Conservation (phyloP, 306 rosid genomes). For the Glycine latifolia region DNA sequence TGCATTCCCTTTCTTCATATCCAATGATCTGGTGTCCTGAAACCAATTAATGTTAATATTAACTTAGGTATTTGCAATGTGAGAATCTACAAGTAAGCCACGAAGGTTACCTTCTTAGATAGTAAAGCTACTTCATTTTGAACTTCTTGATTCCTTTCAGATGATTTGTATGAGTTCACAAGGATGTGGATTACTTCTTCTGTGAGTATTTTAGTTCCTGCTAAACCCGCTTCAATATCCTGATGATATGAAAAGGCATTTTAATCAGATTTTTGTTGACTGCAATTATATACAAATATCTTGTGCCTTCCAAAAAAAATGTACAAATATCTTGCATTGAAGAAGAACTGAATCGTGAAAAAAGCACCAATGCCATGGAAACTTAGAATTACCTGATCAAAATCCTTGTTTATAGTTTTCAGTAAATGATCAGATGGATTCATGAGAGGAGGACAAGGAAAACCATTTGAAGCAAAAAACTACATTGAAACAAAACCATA, state of each 20-base stretch:
- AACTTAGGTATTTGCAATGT: not conserved
- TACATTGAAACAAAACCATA: slow-evolving; percentile 30
- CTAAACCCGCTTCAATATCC: slow-evolving; percentile 53
- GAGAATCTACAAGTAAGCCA: not conserved
- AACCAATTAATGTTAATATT: not conserved
- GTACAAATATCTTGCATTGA: not conserved
- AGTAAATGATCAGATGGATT: slow-evolving; percentile 78
- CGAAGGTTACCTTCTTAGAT: slow-evolving; percentile 32
- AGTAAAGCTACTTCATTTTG: slow-evolving; percentile 28
- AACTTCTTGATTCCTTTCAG: slow-evolving; percentile 44
- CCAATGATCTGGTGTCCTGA: slow-evolving; percentile 42
- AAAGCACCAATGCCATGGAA: not conserved
- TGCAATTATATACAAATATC: not conserved
- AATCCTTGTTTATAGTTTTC: slow-evolving; percentile 78
- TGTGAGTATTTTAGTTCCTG: slow-evolving; percentile 27
- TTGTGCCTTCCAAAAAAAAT: not conserved
- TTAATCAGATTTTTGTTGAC: not conserved
- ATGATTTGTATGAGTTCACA: slow-evolving; percentile 44
- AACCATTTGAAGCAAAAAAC: slow-evolving; percentile 73
- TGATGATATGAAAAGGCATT: not conserved
- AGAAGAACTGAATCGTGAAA: not conserved
- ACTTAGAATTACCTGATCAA: slow-evolving; percentile 56
- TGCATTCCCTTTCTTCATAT: slow-evolving; percentile 55
- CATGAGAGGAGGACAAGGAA: slow-evolving; percentile 64
- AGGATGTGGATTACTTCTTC: slow-evolving; percentile 49